phyloP scores from a whole-genome alignment of 805 yeast species.

The Yarrowia hollandica region DNA sequence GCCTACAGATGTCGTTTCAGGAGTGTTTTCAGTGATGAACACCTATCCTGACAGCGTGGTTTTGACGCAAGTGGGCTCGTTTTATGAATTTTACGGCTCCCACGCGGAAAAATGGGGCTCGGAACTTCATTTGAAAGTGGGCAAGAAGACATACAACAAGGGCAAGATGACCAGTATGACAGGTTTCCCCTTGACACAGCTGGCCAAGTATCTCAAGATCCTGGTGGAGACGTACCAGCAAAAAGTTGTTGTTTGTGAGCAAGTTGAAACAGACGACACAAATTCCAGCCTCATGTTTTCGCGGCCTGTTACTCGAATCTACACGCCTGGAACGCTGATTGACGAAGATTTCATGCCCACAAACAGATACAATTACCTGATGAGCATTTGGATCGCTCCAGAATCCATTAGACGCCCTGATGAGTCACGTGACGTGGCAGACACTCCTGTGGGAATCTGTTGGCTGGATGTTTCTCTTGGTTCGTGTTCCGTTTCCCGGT shows the following conservation, averaged over 20 bases:
- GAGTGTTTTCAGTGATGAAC: constrained; percentile 2
- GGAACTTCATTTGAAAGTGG: constrained; percentile 67
- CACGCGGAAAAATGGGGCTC: constrained; percentile 79
- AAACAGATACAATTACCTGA: constrained; percentile 66
- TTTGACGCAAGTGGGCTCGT: constrained; percentile 66
- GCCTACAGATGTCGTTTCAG: constrained; percentile 4
- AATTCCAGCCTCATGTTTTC: not conserved
- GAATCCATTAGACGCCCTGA: constrained; percentile 19
- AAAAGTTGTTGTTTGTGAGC: constrained; percentile 76
- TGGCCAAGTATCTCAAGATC: constrained; percentile 70
- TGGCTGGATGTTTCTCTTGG: constrained; percentile 94
- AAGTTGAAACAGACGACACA: constrained; percentile 46
- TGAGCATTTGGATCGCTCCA: constrained; percentile 49
- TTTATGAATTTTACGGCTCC: constrained; percentile 67
- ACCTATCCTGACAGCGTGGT: constrained; percentile 56
- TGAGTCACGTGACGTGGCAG: constrained; percentile 39
- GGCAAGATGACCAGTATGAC: constrained; percentile 64
- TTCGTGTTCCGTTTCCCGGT: constrained; percentile 65
- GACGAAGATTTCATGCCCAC: constrained; percentile 82
- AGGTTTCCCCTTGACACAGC: constrained; percentile 77
- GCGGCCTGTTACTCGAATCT: constrained; percentile 73
- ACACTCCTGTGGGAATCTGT: constrained; percentile 62
- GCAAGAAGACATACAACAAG: constrained; percentile 41
- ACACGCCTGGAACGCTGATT: constrained; percentile 90
- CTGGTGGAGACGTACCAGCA: constrained; percentile 68